Evolutionary conservation across 2,329 filamentous ascomycete species (phyloP), one percentile per base, ranked within the genome.

Genomic region (Neofusicoccum sp.): DNA sequence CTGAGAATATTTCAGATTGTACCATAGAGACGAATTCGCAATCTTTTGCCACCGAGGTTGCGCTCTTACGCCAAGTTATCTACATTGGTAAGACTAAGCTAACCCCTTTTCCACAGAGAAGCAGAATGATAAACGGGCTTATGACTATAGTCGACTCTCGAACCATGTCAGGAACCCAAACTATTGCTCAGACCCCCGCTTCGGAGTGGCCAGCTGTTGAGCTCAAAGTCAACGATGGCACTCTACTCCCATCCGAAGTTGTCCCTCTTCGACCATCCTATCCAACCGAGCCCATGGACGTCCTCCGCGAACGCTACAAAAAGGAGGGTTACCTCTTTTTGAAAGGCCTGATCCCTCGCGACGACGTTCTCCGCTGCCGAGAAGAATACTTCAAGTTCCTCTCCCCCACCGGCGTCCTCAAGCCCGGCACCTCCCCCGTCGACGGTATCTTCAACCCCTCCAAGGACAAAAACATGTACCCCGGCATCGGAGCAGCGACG

Each of bases 311-410:
- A 4, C 77, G 80, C 30, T 82, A 78, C 65, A 63, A 76, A 6
- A 67, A 77, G 61, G 78, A 85, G 44, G 83, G 83, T n/a, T 85
- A 85, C 64, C 69, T 86, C 26, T 82, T 82, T 56, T 58, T 86
- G 2, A 86, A 85, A 65, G 77, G 78, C 1, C 67, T 86, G 0
- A 70, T 86, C 2, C 83, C 83, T 0, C 79, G 79, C 4, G 70
- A 74, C 3, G 82, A 85, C 58, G 81, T 86, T 1, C 74, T 85
- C 6, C 72, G 75, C 34, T 79, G 80, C 8, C 78, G 84, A 1
- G 72, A 79, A 59, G 70, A 76, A 36, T 86, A 86, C 68, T 86
- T 86, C 68, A 70, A 73, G 3, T 79, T 79, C 43, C 73, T 87
- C 3, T 73, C 78, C 1, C 78, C 83, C 0, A 86, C 79, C 26